These are phyloP conservation scores for Protostelium mycophagum DNA, from an alignment of 78 protist genomes.

Conservation along the genomic window DNA sequence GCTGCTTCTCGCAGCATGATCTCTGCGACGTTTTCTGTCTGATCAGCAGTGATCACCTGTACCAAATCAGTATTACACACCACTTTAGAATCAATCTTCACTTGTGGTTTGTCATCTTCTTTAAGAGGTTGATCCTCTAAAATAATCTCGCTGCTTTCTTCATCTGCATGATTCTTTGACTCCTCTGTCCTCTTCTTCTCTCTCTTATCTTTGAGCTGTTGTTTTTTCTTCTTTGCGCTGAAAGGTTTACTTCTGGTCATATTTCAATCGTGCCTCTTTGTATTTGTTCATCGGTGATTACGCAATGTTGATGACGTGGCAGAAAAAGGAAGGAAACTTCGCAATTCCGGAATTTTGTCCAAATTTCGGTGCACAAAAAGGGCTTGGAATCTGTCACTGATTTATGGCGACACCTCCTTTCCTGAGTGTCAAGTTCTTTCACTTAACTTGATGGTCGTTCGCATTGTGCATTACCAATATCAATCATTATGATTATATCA, in stretches of 20 bases:
- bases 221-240: conserved; percentile 59
- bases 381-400: too few species aligned
- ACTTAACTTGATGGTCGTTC: too few species aligned
- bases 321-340: too few species aligned
- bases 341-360: too few species aligned
- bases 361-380: too few species aligned
- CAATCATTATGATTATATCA: too few species aligned
- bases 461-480: too few species aligned
- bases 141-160: conserved; percentile 26
- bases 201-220: conserved; percentile 43
- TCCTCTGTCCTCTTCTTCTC: conserved; percentile 40
- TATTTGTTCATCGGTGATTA: too few species aligned
- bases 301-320: too few species aligned
- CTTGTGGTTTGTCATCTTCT: conserved; percentile 4
- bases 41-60: conserved; percentile 1
- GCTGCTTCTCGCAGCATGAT: background rate
- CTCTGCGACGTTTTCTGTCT: background rate
- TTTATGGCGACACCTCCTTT: too few species aligned
- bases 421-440: too few species aligned
- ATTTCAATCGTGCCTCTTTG: too few species aligned
- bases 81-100: background rate
- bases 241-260: conserved; percentile 55
- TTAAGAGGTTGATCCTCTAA: conserved; percentile 18
- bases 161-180: conserved; percentile 1
- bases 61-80: conserved; percentile 3